Evolutionary conservation across 345 rosid genomes (phyloP).

Genomic region (Gossypium longicalyx): DNA sequence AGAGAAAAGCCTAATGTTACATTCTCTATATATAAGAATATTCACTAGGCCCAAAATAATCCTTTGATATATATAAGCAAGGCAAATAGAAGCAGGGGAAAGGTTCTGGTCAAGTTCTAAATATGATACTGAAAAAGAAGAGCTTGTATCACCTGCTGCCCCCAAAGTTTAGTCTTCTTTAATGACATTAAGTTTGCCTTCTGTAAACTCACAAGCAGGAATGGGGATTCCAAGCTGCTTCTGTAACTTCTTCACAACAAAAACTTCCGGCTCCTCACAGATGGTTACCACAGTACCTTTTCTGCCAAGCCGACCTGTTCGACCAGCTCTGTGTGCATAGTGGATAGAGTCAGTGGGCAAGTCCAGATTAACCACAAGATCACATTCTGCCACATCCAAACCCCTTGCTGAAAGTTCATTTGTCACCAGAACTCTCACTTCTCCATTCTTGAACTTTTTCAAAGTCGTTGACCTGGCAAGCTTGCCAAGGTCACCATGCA

Average conservation of each 20-base stretch:
- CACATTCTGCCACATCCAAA: conserved; percentile 84
- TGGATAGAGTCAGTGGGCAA: conserved; percentile 77
- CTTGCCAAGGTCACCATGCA: conserved; percentile 95
- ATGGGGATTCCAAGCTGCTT: conserved; percentile 72
- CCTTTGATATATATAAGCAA: not conserved
- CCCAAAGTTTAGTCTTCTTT: conserved; percentile 39
- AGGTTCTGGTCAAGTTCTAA: not conserved
- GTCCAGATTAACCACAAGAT: conserved; percentile 81
- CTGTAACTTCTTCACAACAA: conserved; percentile 83
- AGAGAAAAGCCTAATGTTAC: not conserved
- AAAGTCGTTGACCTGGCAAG: conserved; percentile 77
- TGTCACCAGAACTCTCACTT: conserved; percentile 69
- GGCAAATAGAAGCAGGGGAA: not conserved
- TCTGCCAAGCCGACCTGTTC: conserved; percentile 86
- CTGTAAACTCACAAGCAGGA: conserved; percentile 69
- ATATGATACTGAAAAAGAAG: not conserved
- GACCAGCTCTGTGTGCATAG: conserved; percentile 87
- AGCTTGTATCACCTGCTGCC: conserved; percentile 6
- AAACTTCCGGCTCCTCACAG: conserved; percentile 78
- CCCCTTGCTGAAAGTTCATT: conserved; percentile 97
- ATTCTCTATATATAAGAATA: not conserved
- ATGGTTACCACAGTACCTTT: conserved; percentile 78
- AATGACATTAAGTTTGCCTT: conserved; percentile 65
- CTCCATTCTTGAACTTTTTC: conserved; percentile 86
- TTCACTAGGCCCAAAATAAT: not conserved